Conservation (phyloP, 768 basidiomycete species). For the Serendipita vermifera region DNA sequence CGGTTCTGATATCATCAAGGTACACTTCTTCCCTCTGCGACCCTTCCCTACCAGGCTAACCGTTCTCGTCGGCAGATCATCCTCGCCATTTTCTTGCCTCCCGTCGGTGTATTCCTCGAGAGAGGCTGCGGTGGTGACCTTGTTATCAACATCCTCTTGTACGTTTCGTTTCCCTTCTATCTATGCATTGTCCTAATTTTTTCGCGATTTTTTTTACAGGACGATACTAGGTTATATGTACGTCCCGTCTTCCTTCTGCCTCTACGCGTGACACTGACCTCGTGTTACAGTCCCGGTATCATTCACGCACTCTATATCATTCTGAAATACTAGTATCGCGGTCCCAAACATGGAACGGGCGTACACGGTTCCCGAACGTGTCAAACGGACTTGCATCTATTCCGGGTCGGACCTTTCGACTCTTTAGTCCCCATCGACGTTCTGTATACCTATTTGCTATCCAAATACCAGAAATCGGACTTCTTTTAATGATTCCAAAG, state of each 20-base stretch:
- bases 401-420: too few relatives aligned
- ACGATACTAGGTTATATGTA: slow-evolving; percentile 72
- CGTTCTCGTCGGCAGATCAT: slow-evolving; percentile 22
- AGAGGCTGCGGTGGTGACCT: slow-evolving; percentile 39
- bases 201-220: slow-evolving; percentile 16
- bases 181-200: slow-evolving; percentile 10
- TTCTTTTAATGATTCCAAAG: too few relatives aligned
- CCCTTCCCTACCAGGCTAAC: background rate
- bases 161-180: background rate
- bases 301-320: slow-evolving; percentile 1
- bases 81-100: slow-evolving; percentile 61
- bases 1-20: slow-evolving; percentile 3
- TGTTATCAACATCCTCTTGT: slow-evolving; percentile 61
- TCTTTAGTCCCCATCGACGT: too few relatives aligned
- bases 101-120: slow-evolving; percentile 80
- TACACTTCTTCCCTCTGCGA: background rate
- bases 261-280: background rate
- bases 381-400: too few relatives aligned
- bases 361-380: too few relatives aligned
- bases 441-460: too few relatives aligned
- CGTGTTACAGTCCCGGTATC: background rate
- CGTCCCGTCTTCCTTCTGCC: slow-evolving; percentile 21
- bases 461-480: too few relatives aligned
- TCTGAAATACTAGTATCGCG: too few relatives aligned
- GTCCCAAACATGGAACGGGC: too few relatives aligned